phyloP scores from a whole-genome alignment of 768 basidiomycete genomes.

The Royoungia palumana region DNA sequence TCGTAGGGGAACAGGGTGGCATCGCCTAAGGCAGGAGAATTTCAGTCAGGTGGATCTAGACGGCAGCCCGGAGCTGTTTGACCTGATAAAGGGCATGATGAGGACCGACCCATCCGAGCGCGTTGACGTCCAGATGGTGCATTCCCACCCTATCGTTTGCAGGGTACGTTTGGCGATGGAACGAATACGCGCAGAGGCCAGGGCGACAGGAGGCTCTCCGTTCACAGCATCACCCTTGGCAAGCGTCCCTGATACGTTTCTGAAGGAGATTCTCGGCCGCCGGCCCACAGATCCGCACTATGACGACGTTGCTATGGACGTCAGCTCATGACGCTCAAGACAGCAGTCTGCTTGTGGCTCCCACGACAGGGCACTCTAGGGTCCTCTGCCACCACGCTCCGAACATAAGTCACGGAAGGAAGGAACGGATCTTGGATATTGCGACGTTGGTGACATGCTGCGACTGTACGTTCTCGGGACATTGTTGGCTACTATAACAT shows the following conservation, averaged over 20 bases:
- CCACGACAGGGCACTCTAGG: constrained; percentile 2
- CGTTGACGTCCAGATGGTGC: constrained; percentile 53
- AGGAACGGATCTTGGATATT: constrained; percentile 19
- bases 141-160: constrained; percentile 58
- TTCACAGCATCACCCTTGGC: constrained; percentile 65
- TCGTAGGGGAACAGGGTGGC: constrained; percentile 88
- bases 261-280: constrained; percentile 56
- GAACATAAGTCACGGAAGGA: constrained; percentile 5
- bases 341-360: background rate
- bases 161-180: constrained; percentile 68
- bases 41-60: constrained; percentile 79
- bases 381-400: background rate
- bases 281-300: constrained; percentile 5
- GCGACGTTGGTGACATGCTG: constrained; percentile 13
- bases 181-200: constrained; percentile 36
- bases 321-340: constrained; percentile 31
- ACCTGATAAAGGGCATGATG: constrained; percentile 76
- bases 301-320: constrained; percentile 37
- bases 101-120: constrained; percentile 62
- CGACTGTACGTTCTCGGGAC: constrained; percentile 35
- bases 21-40: constrained; percentile 86
- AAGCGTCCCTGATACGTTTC: constrained; percentile 57
- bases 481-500: constrained; percentile 34
- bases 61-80: constrained; percentile 61
- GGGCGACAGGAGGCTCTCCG: constrained; percentile 35